Evolutionary conservation across 169 alveolate species (phyloP), one percentile per base, ranked within the genome.

Genomic region (Plasmodium gaboni): DNA sequence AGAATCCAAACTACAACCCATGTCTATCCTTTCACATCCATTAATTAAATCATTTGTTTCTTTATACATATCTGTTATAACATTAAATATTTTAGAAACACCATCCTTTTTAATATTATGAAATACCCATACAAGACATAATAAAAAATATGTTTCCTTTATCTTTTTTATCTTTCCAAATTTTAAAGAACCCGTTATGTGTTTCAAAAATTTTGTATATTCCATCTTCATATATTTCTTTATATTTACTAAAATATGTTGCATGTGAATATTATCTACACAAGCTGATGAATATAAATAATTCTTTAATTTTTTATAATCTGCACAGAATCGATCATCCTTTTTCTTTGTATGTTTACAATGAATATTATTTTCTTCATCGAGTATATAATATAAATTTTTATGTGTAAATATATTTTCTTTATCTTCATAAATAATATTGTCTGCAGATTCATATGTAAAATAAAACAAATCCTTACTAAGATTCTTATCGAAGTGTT

Each of bases 51-150:
- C 10, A 10, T 59, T 44, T 9, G 87, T 65, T 9, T 46, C 46
- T 60, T 61, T 71, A 48, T 86, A 86, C 42, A 86, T 46, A 17
- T 86, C 87, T 2, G 60, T 17, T 2, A 86, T 15, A 2, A 86
- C 65, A 2, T 74, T 71, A 67, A 26, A 86, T 17, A 86, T 73
- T 61, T 86, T 86, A n/a, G 51, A 51, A 50, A 86, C 57, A 4
- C 92, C 74, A 15, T 86, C 92, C 13, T 61, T 59, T 59, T 61
- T 86, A 42, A 86, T 59, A 73, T 61, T 57, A 10, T 86, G 19
- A 42, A 70, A 53, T 28, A 86, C 57, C 9, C 51, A 38, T 15
- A 71, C 74, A 7, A 86, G 57, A 12, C 87, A 19, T 15, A 86
- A 38, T 17, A 86, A 67, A 60, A 86, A 86, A 71, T 86, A 60